Evolutionary conservation across 2,329 filamentous ascomycete genomes (phyloP).

Genomic region (Alternaria metachromatica): DNA sequence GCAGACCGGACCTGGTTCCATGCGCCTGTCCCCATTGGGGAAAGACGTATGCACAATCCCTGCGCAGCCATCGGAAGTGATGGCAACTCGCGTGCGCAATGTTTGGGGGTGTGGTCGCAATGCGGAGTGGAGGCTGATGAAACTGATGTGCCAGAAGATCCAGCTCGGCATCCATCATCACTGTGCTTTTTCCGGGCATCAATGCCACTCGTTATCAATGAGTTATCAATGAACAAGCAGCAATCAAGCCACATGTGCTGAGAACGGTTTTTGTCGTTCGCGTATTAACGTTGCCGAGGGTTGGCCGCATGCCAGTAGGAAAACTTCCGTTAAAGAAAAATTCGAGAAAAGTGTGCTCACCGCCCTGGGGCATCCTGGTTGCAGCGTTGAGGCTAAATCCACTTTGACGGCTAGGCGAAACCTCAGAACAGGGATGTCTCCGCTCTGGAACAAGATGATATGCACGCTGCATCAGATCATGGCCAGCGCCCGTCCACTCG

Average conservation of each 20-base stretch:
- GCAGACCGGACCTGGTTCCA: slow-evolving; percentile 29
- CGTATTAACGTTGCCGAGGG: slow-evolving; percentile 20
- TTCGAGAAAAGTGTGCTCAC: slow-evolving; percentile 37
- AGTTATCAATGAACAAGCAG: background rate
- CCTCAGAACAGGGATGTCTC: slow-evolving; percentile 31
- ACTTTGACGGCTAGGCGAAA: slow-evolving; percentile 32
- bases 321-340: slow-evolving; percentile 27
- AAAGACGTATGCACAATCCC: slow-evolving; percentile 25
- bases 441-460: slow-evolving; percentile 35
- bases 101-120: slow-evolving; percentile 15
- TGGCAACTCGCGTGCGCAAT: slow-evolving; percentile 44
- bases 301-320: slow-evolving; percentile 18
- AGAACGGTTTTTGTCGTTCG: slow-evolving; percentile 5
- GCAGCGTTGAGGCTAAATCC: slow-evolving; percentile 41
- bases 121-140: slow-evolving; percentile 29
- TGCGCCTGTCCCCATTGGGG: slow-evolving; percentile 27
- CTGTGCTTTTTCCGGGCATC: background rate
- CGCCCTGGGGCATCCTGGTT: slow-evolving; percentile 34
- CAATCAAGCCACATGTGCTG: background rate
- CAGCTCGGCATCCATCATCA: background rate
- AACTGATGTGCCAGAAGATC: slow-evolving; percentile 33
- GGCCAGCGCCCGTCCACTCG: slow-evolving; percentile 22
- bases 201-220: background rate
- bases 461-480: slow-evolving; percentile 46
- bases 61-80: slow-evolving; percentile 32